Conservation (phyloP, 108 stramenopile genomes). For the Pseudonitzschia multistriata region DNA sequence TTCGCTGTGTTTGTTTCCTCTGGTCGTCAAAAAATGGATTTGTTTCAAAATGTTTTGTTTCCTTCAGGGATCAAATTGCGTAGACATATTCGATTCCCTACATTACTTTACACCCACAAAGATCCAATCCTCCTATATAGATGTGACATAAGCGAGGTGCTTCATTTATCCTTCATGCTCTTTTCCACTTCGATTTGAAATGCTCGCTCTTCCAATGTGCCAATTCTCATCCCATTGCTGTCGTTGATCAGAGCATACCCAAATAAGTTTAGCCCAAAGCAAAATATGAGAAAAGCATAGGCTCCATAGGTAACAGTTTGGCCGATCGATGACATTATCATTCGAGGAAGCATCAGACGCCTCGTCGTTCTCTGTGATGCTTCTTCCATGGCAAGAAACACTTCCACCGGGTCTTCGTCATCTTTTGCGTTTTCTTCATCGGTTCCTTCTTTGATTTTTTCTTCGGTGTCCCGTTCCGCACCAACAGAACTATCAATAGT, state of each 20-base stretch:
- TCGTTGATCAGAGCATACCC: constrained; percentile 10
- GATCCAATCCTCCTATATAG: neutral
- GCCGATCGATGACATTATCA: constrained; percentile 1
- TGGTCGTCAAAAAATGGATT: too few species aligned
- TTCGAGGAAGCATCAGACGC: constrained; percentile 5
- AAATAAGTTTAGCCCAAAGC: neutral
- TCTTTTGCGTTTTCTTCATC: neutral
- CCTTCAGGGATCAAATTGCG: too few species aligned
- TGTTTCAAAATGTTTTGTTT: too few species aligned
- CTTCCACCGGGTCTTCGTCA: constrained; percentile 10
- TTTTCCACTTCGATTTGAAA: constrained; percentile 13
- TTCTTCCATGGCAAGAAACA: constrained; percentile 4
- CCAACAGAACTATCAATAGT: neutral
- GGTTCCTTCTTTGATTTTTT: neutral
- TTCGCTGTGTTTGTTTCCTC: too few species aligned
- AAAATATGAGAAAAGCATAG: constrained; percentile 5
- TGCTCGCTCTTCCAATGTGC: constrained; percentile 2
- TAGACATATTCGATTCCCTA: too few species aligned
- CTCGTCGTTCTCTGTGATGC: neutral
- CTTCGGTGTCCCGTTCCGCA: neutral
- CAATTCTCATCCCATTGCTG: neutral
- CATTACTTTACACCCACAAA: too few species aligned
- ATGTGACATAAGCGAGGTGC: neutral
- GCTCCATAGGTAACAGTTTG: neutral
- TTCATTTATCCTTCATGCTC: constrained; percentile 4